Conservation (phyloP, 169 alveolate species). For the Babesia bovis region DNA sequence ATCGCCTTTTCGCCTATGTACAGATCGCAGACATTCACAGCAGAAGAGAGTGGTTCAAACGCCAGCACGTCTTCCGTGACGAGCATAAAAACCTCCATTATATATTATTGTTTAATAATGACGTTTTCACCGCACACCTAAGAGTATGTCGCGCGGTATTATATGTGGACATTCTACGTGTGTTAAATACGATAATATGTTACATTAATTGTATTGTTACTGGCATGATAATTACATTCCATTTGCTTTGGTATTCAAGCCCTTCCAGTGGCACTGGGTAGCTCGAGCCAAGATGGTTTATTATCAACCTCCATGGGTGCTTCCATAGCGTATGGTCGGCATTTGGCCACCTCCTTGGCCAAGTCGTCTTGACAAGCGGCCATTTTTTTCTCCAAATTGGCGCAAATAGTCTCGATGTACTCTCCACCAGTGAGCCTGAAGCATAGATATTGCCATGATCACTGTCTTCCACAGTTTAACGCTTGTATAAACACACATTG, state of each 20-base stretch:
- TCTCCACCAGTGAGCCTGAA: conserved; percentile 57
- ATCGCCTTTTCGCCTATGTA: conserved; percentile 38
- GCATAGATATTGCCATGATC: not conserved
- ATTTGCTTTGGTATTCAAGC: too few relatives aligned
- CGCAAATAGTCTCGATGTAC: conserved; percentile 57
- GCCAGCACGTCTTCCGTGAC: conserved; percentile 24
- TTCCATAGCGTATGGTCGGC: conserved; percentile 45
- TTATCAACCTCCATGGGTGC: conserved; percentile 19
- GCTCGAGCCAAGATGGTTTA: conserved; percentile 32
- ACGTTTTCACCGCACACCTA: conserved; percentile 11
- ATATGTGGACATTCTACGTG: too few relatives aligned
- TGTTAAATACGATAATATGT: too few relatives aligned
- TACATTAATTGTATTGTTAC: not conserved
- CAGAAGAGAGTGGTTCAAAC: conserved; percentile 44
- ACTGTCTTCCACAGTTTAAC: conserved; percentile 3
- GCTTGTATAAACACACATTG: not conserved
- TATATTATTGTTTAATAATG: not conserved
- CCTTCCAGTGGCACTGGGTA: not conserved
- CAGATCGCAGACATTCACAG: conserved; percentile 23
- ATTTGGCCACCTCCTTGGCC: conserved; percentile 42
- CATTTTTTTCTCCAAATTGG: conserved; percentile 51
- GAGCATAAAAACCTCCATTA: conserved; percentile 48
- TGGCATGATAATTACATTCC: not conserved
- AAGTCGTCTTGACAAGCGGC: conserved; percentile 56
- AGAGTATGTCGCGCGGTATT: not conserved